phyloP scores from a whole-genome alignment of 805 yeast species.

The Sugiyamaella americana region DNA sequence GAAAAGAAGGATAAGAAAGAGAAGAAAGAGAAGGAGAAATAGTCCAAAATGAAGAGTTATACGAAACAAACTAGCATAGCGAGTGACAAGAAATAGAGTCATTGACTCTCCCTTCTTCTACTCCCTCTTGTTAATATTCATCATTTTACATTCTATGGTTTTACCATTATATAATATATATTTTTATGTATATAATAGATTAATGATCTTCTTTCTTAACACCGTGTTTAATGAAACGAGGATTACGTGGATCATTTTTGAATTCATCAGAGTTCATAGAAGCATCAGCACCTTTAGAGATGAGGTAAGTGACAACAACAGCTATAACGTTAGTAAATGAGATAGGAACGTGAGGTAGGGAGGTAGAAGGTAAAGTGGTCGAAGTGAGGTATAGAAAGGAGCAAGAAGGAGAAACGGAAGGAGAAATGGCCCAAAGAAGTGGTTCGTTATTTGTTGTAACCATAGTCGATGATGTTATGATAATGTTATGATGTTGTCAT shows the following conservation, averaged over 20 bases:
- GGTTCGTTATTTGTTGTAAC: too few relatives aligned
- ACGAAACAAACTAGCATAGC: conserved; percentile 13
- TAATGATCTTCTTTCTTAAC: conserved; percentile 36
- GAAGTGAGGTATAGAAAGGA: too few relatives aligned
- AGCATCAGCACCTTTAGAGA: conserved; percentile 63
- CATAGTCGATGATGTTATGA: too few relatives aligned
- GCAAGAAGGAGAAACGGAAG: too few relatives aligned
- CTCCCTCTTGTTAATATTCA: too few relatives aligned
- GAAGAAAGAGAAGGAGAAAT: conserved; percentile 14
- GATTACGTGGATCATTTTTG: conserved; percentile 94
- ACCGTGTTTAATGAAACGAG: conserved; percentile 62
- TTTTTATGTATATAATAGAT: not conserved
- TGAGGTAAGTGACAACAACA: conserved; percentile 60
- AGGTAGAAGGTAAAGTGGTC: not conserved
- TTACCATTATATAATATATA: too few relatives aligned
- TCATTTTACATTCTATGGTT: too few relatives aligned
- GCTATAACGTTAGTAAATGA: conserved; percentile 6
- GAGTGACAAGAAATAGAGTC: too few relatives aligned
- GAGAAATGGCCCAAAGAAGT: too few relatives aligned
- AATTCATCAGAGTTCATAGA: conserved; percentile 67
- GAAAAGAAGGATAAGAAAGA: conserved; percentile 9
- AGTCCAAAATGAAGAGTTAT: conserved; percentile 14
- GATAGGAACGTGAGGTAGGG: not conserved
- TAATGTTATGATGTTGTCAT: too few relatives aligned
- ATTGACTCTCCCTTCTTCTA: too few relatives aligned